Conservation (phyloP, 805 yeast genomes). For the Saccharomycopsis fermentans region DNA sequence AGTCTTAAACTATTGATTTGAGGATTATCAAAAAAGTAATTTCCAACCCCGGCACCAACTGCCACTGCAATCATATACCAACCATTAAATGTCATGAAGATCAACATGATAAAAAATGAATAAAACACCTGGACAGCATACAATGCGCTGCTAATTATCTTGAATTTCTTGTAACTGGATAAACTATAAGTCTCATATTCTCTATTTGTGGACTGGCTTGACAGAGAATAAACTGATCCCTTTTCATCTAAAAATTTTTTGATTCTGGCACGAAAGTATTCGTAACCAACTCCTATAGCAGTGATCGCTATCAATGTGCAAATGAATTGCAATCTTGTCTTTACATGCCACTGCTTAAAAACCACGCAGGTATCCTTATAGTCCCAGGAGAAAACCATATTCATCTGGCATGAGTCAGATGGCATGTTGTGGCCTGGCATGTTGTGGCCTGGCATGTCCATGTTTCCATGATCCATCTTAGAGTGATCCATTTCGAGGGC, state of each 20-base stretch:
- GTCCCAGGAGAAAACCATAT: constrained; percentile 74
- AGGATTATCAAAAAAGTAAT: constrained; percentile 43
- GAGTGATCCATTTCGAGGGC: not conserved
- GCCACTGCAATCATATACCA: constrained; percentile 74
- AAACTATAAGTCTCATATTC: not conserved
- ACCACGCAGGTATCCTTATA: constrained; percentile 64
- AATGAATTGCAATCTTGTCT: constrained; percentile 39
- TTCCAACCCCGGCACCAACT: constrained; percentile 62
- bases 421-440: constrained; percentile 18
- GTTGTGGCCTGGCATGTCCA: constrained; percentile 2
- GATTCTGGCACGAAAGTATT: constrained; percentile 33
- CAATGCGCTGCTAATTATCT: constrained; percentile 17
- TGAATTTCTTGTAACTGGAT: not conserved
- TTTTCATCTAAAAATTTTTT: constrained; percentile 1
- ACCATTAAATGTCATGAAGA: constrained; percentile 81
- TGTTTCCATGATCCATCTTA: not conserved
- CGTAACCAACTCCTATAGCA: constrained; percentile 47
- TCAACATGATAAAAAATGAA: constrained; percentile 64
- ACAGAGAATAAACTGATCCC: not conserved
- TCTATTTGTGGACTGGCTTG: not conserved
- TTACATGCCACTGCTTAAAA: constrained; percentile 73
- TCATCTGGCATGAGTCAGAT: constrained; percentile 26
- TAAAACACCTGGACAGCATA: constrained; percentile 63
- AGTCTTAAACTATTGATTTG: not conserved
- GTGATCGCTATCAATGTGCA: constrained; percentile 41